A percentile compares a stretch with the other conserved stretches of the same genome.
Evolutionary conservation across 2,329 filamentous ascomycete species (phyloP).

Genomic region (Beauveria sp.): DNA sequence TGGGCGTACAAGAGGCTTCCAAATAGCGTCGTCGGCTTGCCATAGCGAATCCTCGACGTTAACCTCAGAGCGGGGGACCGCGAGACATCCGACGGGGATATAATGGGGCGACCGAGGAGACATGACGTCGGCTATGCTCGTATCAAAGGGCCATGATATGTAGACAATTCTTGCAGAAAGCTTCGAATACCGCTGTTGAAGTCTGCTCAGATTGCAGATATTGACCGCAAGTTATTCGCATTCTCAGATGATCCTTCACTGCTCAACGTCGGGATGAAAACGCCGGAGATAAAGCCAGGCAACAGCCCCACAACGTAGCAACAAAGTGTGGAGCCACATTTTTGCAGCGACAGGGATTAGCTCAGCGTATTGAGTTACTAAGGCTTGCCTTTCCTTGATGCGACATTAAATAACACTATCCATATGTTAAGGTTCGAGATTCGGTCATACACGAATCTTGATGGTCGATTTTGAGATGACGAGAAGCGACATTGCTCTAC

Average conservation of each 20-base stretch:
- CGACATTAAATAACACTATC: no score
- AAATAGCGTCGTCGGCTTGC: not conserved
- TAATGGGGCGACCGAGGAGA: conserved; percentile 19
- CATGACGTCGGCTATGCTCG: conserved; percentile 13
- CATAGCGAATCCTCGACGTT: not conserved
- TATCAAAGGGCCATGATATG: not conserved
- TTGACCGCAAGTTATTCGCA: not conserved
- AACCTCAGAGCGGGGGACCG: conserved; percentile 19
- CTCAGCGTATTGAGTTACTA: not conserved
- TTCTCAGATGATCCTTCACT: not conserved
- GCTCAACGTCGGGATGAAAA: not conserved
- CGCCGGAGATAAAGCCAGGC: not conserved
- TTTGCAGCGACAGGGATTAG: not conserved
- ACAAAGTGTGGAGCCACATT: no score
- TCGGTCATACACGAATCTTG: no score
- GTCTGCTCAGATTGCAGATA: not conserved
- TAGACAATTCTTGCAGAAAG: not conserved
- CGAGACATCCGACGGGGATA: conserved; percentile 34
- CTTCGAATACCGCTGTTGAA: not conserved
- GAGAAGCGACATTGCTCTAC: no score
- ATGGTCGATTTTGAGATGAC: no score
- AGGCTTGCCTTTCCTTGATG: no score
- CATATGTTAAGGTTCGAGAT: no score
- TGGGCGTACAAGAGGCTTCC: not conserved
- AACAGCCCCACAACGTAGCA: not conserved